Conservation (phyloP, 257 asterid genomes). For the Fraxinus anomala region DNA sequence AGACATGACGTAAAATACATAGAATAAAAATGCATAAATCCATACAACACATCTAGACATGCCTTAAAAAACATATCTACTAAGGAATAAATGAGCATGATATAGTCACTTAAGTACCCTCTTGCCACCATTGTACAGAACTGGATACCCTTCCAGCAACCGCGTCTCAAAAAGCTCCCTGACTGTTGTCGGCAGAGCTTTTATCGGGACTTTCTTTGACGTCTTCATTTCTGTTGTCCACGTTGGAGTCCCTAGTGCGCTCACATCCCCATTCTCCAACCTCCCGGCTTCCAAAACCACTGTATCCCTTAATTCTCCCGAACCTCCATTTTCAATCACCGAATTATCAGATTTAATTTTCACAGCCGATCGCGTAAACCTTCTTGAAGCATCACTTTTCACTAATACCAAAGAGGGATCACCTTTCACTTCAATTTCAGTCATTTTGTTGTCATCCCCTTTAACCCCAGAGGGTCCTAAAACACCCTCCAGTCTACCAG, state of each 20-base stretch:
- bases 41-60: not conserved
- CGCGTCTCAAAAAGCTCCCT: constrained; percentile 92
- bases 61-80: not conserved
- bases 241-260: constrained; percentile 36
- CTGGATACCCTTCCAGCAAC: constrained; percentile 90
- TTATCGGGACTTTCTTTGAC: constrained; percentile 55
- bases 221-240: constrained; percentile 67
- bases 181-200: constrained; percentile 76
- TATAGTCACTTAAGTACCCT: constrained; percentile 46
- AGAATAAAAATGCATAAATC: not conserved
- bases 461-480: constrained; percentile 27
- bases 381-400: constrained; percentile 23
- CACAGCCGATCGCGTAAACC: constrained; percentile 47
- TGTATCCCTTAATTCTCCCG: constrained; percentile 45
- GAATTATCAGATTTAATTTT: constrained; percentile 35
- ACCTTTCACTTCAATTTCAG: constrained; percentile 61
- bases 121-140: constrained; percentile 94
- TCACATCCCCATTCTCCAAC: constrained; percentile 33
- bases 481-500: constrained; percentile 30
- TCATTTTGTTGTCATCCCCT: constrained; percentile 40
- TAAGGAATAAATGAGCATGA: not conserved
- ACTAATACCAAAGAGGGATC: constrained; percentile 31
- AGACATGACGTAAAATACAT: not conserved
- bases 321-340: constrained; percentile 38
- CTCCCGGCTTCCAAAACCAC: constrained; percentile 53